These are phyloP conservation scores for Macrophomina phaseolina DNA, from an alignment of 2,329 filamentous ascomycete genomes.

Conservation along the genomic window DNA sequence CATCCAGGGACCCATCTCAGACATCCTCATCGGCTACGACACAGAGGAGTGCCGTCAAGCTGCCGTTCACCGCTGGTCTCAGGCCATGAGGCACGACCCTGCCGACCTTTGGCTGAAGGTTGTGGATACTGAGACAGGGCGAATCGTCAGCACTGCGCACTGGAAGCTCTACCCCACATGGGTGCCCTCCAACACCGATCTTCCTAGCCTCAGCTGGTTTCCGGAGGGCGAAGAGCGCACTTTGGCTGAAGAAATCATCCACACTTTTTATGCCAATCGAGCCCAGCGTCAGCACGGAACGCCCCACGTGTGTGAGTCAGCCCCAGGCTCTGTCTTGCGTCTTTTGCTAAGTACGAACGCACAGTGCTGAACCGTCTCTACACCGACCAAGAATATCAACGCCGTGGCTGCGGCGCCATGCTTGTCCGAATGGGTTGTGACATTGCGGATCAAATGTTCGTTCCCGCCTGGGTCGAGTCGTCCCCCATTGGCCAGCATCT, in stretches of 20 bases:
- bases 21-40: slow-evolving; percentile 26
- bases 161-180: slow-evolving; percentile 37
- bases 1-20: slow-evolving; percentile 22
- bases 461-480: slow-evolving; percentile 38
- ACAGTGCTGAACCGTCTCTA: slow-evolving; percentile 42
- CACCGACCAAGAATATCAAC: slow-evolving; percentile 44
- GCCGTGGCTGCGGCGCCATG: slow-evolving; percentile 44
- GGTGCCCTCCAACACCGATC: slow-evolving; percentile 21
- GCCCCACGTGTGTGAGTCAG: slow-evolving; percentile 16
- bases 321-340: background rate
- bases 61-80: slow-evolving; percentile 28
- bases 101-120: slow-evolving; percentile 40
- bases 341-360: slow-evolving; percentile 20
- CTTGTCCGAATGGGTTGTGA: slow-evolving; percentile 47
- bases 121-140: slow-evolving; percentile 33
- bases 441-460: slow-evolving; percentile 39
- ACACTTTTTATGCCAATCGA: background rate
- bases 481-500: slow-evolving; percentile 35
- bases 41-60: slow-evolving; percentile 17
- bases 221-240: slow-evolving; percentile 7
- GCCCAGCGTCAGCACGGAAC: slow-evolving; percentile 23
- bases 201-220: slow-evolving; percentile 11
- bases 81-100: slow-evolving; percentile 32
- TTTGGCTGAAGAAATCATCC: slow-evolving; percentile 6
- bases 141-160: slow-evolving; percentile 38